Evolutionary conservation across 75 land plant genomes (phyloP).

Genomic region (Picea glauca): DNA sequence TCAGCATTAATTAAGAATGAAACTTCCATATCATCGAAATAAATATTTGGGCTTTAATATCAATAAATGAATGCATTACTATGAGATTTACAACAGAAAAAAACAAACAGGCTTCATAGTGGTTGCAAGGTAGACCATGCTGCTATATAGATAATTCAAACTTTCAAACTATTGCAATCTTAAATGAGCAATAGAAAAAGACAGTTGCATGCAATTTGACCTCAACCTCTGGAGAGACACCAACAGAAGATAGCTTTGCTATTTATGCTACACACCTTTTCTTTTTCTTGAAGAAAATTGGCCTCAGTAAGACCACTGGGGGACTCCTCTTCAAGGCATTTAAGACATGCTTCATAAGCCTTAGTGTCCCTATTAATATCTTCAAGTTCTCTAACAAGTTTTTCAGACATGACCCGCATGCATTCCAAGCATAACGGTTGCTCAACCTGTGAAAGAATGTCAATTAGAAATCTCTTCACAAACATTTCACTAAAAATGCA

Average conservation of each 20-base stretch:
- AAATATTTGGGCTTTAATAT: too few relatives aligned
- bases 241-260: background rate
- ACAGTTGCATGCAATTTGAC: background rate
- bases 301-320: slow-evolving; percentile 69
- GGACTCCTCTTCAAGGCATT: slow-evolving; percentile 62
- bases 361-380: slow-evolving; percentile 85
- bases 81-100: background rate
- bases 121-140: too few relatives aligned
- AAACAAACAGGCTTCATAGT: too few relatives aligned
- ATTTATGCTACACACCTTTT: slow-evolving; percentile 49
- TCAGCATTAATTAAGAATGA: background rate
- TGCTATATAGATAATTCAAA: too few relatives aligned
- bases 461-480: too few relatives aligned
- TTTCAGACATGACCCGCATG: slow-evolving; percentile 84
- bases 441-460: slow-evolving; percentile 59
- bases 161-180: background rate
- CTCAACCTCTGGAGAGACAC: background rate
- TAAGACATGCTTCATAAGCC: slow-evolving; percentile 89
- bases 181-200: background rate
- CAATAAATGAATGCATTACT: background rate
- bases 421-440: slow-evolving; percentile 98
- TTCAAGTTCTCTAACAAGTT: slow-evolving; percentile 90
- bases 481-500: too few relatives aligned
- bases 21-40: background rate
- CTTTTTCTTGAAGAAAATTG: slow-evolving; percentile 82